Conservation (phyloP, 2,329 filamentous ascomycete genomes). For the Cercospora janseana region DNA sequence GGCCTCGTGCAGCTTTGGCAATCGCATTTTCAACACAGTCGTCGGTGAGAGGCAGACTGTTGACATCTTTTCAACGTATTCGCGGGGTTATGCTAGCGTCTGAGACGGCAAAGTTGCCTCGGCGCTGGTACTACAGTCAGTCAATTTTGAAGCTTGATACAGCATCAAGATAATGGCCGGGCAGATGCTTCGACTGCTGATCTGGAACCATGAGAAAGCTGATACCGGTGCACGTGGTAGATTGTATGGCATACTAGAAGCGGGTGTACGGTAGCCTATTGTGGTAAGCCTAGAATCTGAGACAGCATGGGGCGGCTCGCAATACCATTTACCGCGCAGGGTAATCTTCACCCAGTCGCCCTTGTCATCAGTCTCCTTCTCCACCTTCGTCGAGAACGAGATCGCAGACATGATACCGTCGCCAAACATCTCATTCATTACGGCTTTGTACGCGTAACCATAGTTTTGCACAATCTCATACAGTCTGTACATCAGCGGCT, state of each 20-base stretch:
- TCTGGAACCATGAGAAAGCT: no score
- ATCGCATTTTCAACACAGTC: no score
- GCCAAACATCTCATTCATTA: constrained; percentile 83
- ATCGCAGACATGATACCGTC: constrained; percentile 95
- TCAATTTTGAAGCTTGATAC: no score
- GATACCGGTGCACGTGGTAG: not conserved
- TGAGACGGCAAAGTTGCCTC: no score
- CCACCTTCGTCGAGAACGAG: constrained; percentile 82
- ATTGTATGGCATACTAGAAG: constrained; percentile 39
- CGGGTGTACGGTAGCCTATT: constrained; percentile 50
- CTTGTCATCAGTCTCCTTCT: constrained; percentile 76
- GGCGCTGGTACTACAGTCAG: no score
- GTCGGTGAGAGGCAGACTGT: no score
- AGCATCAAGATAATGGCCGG: no score
- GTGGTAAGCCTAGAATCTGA: constrained; percentile 14
- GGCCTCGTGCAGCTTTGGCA: no score
- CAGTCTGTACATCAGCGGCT: constrained; percentile 83
- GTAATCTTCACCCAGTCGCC: constrained; percentile 87
- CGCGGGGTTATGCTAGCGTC: no score
- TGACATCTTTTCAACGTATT: no score
- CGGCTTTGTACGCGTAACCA: constrained; percentile 91
- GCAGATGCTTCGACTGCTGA: no score
- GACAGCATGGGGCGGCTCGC: constrained; percentile 31
- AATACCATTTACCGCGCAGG: constrained; percentile 77
- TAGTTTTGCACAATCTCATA: constrained; percentile 98